Evolutionary conservation across 257 asterid genomes (phyloP).

Genomic region (Capsicum rhomboideum): DNA sequence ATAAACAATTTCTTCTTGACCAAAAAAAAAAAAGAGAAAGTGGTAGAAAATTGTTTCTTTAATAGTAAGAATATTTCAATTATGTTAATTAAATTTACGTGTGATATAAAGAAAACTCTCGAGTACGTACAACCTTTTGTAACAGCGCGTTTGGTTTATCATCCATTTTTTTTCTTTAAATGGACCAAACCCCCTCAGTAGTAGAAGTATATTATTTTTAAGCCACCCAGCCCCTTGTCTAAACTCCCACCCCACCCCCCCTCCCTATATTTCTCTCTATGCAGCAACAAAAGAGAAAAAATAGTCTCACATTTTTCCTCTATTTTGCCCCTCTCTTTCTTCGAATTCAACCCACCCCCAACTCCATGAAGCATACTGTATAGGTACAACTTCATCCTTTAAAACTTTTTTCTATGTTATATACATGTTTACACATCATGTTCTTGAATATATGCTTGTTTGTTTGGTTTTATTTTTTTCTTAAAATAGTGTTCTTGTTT

Average conservation of each 20-base stretch:
- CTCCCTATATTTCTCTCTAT: slow-evolving; percentile 5
- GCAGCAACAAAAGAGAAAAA: slow-evolving; percentile 10
- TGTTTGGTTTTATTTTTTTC: background rate
- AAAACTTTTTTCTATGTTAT: background rate
- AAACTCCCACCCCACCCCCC: background rate
- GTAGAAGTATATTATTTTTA: background rate
- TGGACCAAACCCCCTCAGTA: background rate
- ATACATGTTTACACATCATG: background rate
- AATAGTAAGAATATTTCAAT: background rate
- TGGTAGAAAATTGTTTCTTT: background rate
- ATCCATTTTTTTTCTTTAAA: background rate
- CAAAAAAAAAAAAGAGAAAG: background rate
- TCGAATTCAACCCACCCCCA: slow-evolving; percentile 17
- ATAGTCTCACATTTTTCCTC: slow-evolving; percentile 7
- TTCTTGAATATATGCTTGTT: slow-evolving; percentile 3
- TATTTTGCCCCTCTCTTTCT: slow-evolving; percentile 12
- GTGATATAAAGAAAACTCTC: background rate
- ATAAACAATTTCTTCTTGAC: background rate
- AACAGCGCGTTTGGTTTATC: background rate
- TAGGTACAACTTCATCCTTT: slow-evolving; percentile 13
- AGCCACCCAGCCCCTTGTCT: background rate
- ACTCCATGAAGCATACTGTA: slow-evolving; percentile 20
- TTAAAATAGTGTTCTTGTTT: background rate
- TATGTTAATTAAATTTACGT: background rate
- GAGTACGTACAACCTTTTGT: background rate